phyloP scores from a whole-genome alignment of 257 asterid genomes.

The Plantago elongata region DNA sequence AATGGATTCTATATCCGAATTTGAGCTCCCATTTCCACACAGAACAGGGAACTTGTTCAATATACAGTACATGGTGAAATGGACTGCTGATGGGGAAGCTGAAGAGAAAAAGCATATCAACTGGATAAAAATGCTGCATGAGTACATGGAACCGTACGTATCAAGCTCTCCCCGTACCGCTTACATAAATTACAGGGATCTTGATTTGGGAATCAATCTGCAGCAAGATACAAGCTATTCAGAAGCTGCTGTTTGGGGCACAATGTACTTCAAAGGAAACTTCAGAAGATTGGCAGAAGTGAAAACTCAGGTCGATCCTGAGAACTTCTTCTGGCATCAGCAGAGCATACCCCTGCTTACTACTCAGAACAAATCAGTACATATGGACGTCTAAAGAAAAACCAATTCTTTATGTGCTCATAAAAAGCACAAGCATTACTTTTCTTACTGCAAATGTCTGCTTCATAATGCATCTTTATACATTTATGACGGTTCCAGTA shows the following conservation, averaged over 20 bases:
- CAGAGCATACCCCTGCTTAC: conserved; percentile 8
- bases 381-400: no score
- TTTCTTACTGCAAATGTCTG: no score
- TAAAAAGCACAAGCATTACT: no score
- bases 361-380: no score
- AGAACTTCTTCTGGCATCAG: conserved; percentile 7
- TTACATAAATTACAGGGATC: conserved; percentile 5
- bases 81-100: neutral
- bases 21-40: conserved; percentile 53
- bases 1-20: conserved; percentile 33
- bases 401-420: no score
- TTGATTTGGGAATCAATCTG: neutral
- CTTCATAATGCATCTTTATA: no score
- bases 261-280: neutral
- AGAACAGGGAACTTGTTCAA: conserved; percentile 41
- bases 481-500: no score
- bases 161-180: neutral
- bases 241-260: neutral
- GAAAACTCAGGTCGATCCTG: neutral
- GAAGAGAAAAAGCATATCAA: conserved; percentile 22
- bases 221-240: neutral
- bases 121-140: conserved; percentile 38
- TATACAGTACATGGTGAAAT: conserved; percentile 48
- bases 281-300: conserved; percentile 5
- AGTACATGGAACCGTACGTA: conserved; percentile 8